Conservation (phyloP, 306 rosid genomes). For the Rosa chinensis region DNA sequence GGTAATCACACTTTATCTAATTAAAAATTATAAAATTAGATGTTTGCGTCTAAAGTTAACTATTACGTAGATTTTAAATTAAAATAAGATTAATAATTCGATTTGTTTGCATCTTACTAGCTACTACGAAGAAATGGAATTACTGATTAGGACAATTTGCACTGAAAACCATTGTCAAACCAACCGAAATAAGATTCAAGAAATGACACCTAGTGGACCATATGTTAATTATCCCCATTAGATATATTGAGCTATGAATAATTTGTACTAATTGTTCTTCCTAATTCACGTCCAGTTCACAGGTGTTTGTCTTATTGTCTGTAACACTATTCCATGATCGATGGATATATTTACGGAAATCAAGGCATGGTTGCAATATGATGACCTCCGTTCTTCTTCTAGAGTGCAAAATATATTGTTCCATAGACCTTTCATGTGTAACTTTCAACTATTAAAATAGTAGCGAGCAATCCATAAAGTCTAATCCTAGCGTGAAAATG, state of each 20-base stretch:
- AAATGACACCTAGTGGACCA: slow-evolving; percentile 6
- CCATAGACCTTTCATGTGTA: not conserved
- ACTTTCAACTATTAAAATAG: not conserved
- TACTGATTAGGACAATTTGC: slow-evolving; percentile 16
- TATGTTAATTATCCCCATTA: not conserved
- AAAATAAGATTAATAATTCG: not conserved
- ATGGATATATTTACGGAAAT: slow-evolving; percentile 1
- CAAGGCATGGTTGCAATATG: not conserved
- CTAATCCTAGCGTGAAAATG: not conserved
- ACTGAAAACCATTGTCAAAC: slow-evolving; percentile 16
- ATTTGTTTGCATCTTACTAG: not conserved
- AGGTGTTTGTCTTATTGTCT: slow-evolving; percentile 5
- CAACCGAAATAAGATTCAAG: slow-evolving; percentile 3
- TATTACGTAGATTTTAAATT: not conserved
- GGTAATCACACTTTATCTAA: not conserved
- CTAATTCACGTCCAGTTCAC: slow-evolving; percentile 11
- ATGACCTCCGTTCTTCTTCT: not conserved
- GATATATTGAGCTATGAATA: not conserved
- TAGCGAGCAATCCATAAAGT: not conserved
- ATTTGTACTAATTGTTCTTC: not conserved
- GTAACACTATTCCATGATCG: not conserved
- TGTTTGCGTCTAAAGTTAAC: not conserved
- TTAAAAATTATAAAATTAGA: not conserved
- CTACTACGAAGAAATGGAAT: not conserved
- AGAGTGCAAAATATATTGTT: not conserved